A percentile compares a stretch with the other conserved stretches of the same genome.
Conservation (phyloP, 768 basidiomycete genomes). For the Termitomyces sp. region DNA sequence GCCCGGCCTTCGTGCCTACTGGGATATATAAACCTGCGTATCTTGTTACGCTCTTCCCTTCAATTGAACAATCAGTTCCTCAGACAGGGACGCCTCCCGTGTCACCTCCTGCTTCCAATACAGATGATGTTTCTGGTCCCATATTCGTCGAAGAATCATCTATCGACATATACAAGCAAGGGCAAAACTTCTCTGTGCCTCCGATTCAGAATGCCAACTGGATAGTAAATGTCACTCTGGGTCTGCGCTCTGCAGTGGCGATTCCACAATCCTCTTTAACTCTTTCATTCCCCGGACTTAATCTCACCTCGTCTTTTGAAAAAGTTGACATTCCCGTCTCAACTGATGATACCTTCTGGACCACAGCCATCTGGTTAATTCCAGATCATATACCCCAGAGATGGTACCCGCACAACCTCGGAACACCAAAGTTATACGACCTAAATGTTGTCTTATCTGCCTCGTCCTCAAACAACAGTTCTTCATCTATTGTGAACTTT, state of each 20-base stretch:
- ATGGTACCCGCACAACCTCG: conserved; percentile 54
- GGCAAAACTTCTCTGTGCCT: conserved; percentile 36
- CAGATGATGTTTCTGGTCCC: conserved; percentile 14
- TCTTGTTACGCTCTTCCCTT: conserved; percentile 32
- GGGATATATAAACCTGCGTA: conserved; percentile 54
- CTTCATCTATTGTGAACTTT: conserved; percentile 25
- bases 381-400: conserved; percentile 39
- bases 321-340: conserved; percentile 17
- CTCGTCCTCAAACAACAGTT: background rate
- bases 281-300: conserved; percentile 42
- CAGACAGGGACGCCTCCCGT: conserved; percentile 18
- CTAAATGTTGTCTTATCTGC: conserved; percentile 35
- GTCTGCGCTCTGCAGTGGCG: conserved; percentile 34
- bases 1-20: conserved; percentile 50
- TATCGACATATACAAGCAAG: conserved; percentile 50
- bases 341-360: conserved; percentile 28
- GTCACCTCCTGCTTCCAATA: conserved; percentile 18
- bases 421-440: conserved; percentile 49
- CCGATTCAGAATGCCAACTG: conserved; percentile 46
- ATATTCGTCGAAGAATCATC: conserved; percentile 48
- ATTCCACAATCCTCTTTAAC: conserved; percentile 30
- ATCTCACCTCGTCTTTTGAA: conserved; percentile 30
- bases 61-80: conserved; percentile 11
- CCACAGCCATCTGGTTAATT: conserved; percentile 38
- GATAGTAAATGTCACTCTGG: conserved; percentile 50